Percentiles rank a stretch among this genome's conserved stretches.
Evolutionary conservation across 1,139 yeast genomes (phyloP).

Genomic region (Zhuliangozyma parablackwelliae): DNA sequence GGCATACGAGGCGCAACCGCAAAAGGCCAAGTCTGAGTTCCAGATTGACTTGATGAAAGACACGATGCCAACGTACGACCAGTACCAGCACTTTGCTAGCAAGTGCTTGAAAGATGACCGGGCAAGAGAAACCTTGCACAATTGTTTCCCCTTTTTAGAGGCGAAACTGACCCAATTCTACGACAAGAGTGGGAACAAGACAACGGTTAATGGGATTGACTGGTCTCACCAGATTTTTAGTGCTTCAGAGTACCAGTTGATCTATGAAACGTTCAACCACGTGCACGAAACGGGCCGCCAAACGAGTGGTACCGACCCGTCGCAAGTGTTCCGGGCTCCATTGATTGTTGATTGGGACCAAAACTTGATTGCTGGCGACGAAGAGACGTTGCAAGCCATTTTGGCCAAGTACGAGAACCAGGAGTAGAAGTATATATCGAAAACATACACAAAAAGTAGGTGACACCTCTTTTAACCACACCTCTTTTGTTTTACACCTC

Average conservation of each 20-base stretch:
- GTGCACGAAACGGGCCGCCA: constrained; percentile 16
- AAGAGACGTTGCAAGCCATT: constrained; percentile 25
- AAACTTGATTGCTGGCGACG: constrained; percentile 39
- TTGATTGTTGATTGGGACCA: constrained; percentile 49
- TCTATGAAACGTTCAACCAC: constrained; percentile 36
- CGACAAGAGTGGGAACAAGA: constrained; percentile 9
- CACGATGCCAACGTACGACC: constrained; percentile 44
- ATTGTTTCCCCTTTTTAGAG: constrained; percentile 36
- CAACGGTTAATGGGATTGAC: constrained; percentile 26
- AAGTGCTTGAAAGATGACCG: constrained; percentile 24
- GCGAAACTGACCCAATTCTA: constrained; percentile 17
- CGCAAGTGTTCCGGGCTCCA: constrained; percentile 38
- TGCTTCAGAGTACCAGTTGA: constrained; percentile 36
- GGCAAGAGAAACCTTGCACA: constrained; percentile 24
- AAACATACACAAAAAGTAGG: too few relatives aligned
- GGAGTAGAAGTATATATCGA: background rate
- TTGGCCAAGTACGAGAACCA: constrained; percentile 25
- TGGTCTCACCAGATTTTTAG: constrained; percentile 31
- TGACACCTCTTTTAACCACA: too few relatives aligned
- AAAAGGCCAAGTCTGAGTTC: constrained; percentile 17
- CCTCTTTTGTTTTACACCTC: too few relatives aligned
- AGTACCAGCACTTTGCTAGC: constrained; percentile 27
- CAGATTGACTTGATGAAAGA: constrained; percentile 36
- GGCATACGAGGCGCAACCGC: constrained; percentile 24
- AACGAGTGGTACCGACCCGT: constrained; percentile 26